Evolutionary conservation across 179 eudicot genomes (phyloP).

Genomic region (Beta corolliflora): DNA sequence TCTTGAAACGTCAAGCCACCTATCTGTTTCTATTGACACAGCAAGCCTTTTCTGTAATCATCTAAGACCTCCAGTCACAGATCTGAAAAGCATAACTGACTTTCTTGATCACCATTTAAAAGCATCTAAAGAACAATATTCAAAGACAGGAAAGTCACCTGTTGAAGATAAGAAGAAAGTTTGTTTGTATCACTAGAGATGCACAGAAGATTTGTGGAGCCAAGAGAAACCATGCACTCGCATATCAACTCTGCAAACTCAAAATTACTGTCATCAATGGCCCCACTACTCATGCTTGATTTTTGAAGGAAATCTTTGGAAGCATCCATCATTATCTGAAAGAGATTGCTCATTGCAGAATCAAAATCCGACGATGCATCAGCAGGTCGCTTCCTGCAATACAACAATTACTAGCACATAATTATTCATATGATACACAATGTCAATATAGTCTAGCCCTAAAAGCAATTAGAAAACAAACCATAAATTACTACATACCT

Average conservation of each 20-base stretch:
- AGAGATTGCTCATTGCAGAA: conserved; percentile 68
- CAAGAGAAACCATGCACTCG: conserved; percentile 88
- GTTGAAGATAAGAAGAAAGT: conserved; percentile 71
- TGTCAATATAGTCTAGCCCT: conserved; percentile 8
- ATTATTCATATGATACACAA: conserved; percentile 1
- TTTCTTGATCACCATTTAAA: background rate
- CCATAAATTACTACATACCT: conserved; percentile 52
- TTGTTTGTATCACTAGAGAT: conserved; percentile 49
- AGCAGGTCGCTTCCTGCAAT: conserved; percentile 83
- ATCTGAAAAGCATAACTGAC: background rate
- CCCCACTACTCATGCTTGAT: conserved; percentile 51
- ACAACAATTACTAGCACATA: conserved; percentile 20
- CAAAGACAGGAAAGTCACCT: conserved; percentile 48
- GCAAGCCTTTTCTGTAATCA: background rate
- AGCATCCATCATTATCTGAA: conserved; percentile 75
- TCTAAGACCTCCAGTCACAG: background rate
- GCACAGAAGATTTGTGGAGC: conserved; percentile 84
- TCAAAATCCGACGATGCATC: conserved; percentile 81
- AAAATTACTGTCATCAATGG: conserved; percentile 59
- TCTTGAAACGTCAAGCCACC: background rate
- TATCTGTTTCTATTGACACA: background rate
- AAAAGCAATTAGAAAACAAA: background rate
- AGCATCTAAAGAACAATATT: background rate
- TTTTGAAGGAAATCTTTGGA: conserved; percentile 74
- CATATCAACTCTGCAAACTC: conserved; percentile 89